phyloP scores from a whole-genome alignment of 805 yeast species.

The Myxozyma neglecta region DNA sequence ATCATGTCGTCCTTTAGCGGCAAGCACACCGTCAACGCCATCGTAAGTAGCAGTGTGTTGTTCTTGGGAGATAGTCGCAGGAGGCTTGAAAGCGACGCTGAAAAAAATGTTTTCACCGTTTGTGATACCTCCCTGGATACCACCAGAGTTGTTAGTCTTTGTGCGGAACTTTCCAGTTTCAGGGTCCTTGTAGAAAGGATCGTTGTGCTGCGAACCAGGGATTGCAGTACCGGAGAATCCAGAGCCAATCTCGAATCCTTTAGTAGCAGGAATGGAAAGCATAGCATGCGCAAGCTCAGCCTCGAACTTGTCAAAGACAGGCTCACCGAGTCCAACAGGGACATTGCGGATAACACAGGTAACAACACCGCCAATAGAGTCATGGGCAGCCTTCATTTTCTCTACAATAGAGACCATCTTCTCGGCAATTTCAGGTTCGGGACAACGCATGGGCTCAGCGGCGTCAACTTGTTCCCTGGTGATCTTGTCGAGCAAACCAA shows the following conservation, averaged over 20 bases:
- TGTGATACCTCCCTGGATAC: conserved; percentile 96
- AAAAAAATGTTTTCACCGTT: conserved; percentile 95
- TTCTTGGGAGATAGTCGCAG: conserved; percentile 94
- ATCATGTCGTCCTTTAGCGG: conserved; percentile 97
- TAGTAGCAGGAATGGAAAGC: conserved; percentile 96
- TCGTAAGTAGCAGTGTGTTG: conserved; percentile 87
- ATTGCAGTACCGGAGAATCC: conserved; percentile 88
- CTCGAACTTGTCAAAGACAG: conserved; percentile 94
- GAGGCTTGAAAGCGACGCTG: conserved; percentile 95
- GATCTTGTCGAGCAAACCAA: conserved; percentile 65
- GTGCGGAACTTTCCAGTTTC: conserved; percentile 71
- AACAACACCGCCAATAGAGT: conserved; percentile 96
- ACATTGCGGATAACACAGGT: conserved; percentile 94
- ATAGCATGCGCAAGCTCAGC: conserved; percentile 96
- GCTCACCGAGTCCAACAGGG: conserved; percentile 97
- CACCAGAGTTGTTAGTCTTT: conserved; percentile 89
- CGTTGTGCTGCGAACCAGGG: conserved; percentile 94
- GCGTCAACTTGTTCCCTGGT: conserved; percentile 88
- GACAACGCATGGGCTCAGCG: conserved; percentile 91
- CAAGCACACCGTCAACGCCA: conserved; percentile 82
- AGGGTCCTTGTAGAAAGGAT: conserved; percentile 68
- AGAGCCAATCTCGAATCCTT: conserved; percentile 96
- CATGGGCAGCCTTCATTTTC: conserved; percentile 77
- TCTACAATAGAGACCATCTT: conserved; percentile 86
- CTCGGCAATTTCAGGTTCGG: conserved; percentile 68